Evolutionary conservation across 2,329 filamentous ascomycete species (phyloP).

Genomic region (Colletotrichum sublineola): DNA sequence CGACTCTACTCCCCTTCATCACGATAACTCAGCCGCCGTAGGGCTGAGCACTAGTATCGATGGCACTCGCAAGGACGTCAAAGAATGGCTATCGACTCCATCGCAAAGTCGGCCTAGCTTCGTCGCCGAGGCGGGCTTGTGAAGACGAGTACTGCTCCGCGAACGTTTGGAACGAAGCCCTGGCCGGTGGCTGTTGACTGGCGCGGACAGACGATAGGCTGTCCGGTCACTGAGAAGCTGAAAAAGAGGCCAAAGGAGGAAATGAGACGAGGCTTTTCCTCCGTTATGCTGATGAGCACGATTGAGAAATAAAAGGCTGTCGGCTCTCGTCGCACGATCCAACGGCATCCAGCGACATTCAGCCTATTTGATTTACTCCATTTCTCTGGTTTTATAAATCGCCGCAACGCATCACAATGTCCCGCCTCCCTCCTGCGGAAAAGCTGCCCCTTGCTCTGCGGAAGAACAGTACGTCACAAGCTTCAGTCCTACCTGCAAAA

Average conservation of each 20-base stretch:
- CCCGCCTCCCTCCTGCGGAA: slow-evolving; percentile 59
- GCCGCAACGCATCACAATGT: slow-evolving; percentile 46
- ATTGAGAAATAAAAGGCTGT: slow-evolving; percentile 11
- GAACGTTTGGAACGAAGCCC: background rate
- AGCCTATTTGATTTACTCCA: background rate
- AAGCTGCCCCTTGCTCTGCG: slow-evolving; percentile 65
- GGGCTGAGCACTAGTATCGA: slow-evolving; percentile 24
- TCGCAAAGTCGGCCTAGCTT: background rate
- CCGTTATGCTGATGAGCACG: background rate
- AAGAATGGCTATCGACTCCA: slow-evolving; percentile 1
- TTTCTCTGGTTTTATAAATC: background rate
- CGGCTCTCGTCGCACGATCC: background rate
- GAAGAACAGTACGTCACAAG: slow-evolving; percentile 59
- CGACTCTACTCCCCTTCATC: too few species aligned
- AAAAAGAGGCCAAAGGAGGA: background rate
- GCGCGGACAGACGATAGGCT: slow-evolving; percentile 24
- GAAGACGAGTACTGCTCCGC: background rate
- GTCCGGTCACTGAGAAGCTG: slow-evolving; percentile 13
- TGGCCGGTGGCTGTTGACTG: slow-evolving; percentile 18
- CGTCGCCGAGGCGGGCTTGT: slow-evolving; percentile 1
- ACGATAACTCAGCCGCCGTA: background rate
- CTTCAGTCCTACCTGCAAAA: background rate
- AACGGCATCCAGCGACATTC: background rate
- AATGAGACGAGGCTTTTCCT: slow-evolving; percentile 1
- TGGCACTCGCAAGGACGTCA: slow-evolving; percentile 15